Evolutionary conservation across 768 basidiomycete genomes (phyloP), one percentile per base, ranked within the genome.

Genomic region (Pleurotus pulmonarius): DNA sequence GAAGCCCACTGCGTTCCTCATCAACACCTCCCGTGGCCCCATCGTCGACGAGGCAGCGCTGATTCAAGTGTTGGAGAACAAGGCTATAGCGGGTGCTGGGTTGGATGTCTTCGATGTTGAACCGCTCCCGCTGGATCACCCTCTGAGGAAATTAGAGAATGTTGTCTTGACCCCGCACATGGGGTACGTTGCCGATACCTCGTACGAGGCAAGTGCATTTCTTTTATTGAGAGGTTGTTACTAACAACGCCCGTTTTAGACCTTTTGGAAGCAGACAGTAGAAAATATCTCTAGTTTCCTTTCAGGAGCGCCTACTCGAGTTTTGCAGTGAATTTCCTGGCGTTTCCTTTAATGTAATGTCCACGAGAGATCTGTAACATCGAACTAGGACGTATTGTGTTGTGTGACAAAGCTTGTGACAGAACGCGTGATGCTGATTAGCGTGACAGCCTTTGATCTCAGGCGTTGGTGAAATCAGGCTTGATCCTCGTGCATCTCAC

Each of bases 1-100:
- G 79, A 85, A 85, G 63, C 69, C 76, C 0, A 74, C 80, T 2
- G 77, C 85, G 0, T 75, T 83, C 62, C 72, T 88, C 55, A 77
- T 88, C 63, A 90, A 88, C 63, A 86, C 87, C 0, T 82, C 82
- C 2, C 69, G 87, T 54, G 87, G 88, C 0, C 84, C 84, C 2
- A 64, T 90, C 16, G 78, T 90, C 4, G 81, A 88, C 54, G 86
- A 87, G 60, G 59, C 49, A 0, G 86, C 80, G 0, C 63, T 90
- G 34, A 57, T 87, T 7, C 67, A 80, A 3, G 74, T 72, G 2
- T 63, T 87, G 57, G 65, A 73, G 56, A 63, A 75, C 34, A 74
- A 72, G 40, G 69, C 59, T 44, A 84, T 88, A 37, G 75, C 76
- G 2, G 86, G 83, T 0, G 86, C 80, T 0, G 86, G 82, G 0